Conservation (phyloP, 352 stramenopile genomes). For the Phytophthora melonis region DNA sequence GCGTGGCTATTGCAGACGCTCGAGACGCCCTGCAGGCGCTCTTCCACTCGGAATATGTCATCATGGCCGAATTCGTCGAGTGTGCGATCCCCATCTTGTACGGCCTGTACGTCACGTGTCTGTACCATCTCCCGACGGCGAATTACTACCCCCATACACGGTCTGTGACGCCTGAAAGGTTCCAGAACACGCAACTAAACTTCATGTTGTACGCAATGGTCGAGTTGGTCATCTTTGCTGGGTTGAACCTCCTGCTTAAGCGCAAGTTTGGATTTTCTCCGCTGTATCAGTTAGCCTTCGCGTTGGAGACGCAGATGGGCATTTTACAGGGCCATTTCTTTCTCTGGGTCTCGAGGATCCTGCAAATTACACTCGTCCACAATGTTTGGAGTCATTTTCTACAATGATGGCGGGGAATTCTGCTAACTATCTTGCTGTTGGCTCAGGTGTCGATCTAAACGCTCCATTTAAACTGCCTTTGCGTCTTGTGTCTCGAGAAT, state of each 20-base stretch:
- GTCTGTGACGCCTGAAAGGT: slow-evolving; percentile 6
- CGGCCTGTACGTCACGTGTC: slow-evolving; percentile 25
- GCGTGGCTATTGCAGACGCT: not conserved
- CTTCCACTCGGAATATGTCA: slow-evolving; percentile 45
- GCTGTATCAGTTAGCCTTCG: slow-evolving; percentile 41
- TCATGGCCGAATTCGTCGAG: slow-evolving; percentile 47
- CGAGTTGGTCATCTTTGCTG: slow-evolving; percentile 27
- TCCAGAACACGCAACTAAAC: slow-evolving; percentile 4
- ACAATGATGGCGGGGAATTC: not conserved
- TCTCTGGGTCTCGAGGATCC: slow-evolving; percentile 29
- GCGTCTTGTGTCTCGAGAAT: too few species aligned
- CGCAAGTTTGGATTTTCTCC: slow-evolving; percentile 29
- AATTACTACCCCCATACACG: slow-evolving; percentile 20
- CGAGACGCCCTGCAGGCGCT: slow-evolving; percentile 31
- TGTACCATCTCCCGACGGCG: slow-evolving; percentile 34
- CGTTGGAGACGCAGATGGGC: slow-evolving; percentile 38
- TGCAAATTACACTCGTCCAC: slow-evolving; percentile 37
- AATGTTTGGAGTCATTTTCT: slow-evolving; percentile 2
- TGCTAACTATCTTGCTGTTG: not conserved
- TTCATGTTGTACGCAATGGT: slow-evolving; percentile 26
- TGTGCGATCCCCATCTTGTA: slow-evolving; percentile 42
- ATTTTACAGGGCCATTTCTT: slow-evolving; percentile 39
- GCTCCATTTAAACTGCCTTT: slow-evolving; percentile 4
- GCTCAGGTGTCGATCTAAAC: slow-evolving; percentile 7
- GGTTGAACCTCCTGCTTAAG: not conserved